A percentile compares a stretch with the other conserved stretches of the same genome.
Evolutionary conservation across 2,329 filamentous ascomycete genomes (phyloP).

Genomic region (Colletotrichum melonis): DNA sequence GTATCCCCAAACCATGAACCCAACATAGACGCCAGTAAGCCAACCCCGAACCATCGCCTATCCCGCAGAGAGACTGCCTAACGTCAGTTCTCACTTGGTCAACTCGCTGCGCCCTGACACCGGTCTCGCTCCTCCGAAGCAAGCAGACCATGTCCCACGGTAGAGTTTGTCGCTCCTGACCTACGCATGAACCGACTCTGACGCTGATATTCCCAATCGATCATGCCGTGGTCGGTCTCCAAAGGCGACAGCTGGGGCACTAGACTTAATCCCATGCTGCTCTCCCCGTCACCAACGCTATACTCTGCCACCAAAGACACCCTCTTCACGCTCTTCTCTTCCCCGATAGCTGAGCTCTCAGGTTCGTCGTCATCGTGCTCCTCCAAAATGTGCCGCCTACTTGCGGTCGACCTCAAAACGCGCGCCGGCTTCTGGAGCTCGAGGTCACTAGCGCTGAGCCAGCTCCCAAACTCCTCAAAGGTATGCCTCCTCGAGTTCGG

Average conservation of each 20-base stretch:
- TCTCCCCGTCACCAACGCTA: neutral
- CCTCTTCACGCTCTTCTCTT: neutral
- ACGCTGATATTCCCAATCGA: neutral
- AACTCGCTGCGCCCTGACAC: neutral
- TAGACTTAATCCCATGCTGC: neutral
- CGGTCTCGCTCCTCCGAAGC: neutral
- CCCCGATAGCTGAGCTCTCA: neutral
- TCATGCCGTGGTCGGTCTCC: neutral
- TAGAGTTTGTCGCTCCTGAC: neutral
- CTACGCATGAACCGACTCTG: neutral
- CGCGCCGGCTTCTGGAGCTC: constrained; percentile 10
- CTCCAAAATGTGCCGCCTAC: neutral
- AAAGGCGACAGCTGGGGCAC: neutral
- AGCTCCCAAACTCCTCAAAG: constrained; percentile 11
- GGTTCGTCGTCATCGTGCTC: neutral
- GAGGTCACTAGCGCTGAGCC: constrained; percentile 15
- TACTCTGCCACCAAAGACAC: neutral
- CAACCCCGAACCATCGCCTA: neutral
- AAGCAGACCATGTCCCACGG: neutral
- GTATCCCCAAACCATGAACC: neutral
- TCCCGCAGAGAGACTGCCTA: neutral
- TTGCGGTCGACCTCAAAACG: neutral
- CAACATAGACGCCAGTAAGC: neutral
- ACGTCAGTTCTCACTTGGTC: neutral
- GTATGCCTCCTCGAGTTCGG: constrained; percentile 1